Base-by-base conservation (phyloP, 441 rosid species). In the Capsella rubella region DNA sequence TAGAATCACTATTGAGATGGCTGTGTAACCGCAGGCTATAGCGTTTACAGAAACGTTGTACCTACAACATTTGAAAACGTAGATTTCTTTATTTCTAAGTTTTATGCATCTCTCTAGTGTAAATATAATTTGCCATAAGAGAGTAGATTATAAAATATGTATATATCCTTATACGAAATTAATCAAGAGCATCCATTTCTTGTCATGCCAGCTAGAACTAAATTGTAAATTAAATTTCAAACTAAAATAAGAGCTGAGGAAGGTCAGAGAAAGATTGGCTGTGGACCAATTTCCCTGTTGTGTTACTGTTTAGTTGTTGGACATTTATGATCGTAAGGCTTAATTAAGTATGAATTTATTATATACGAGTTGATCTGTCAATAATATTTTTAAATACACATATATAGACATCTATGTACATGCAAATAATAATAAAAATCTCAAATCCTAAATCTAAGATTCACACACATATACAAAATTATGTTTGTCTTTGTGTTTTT, bases 21-120 rank as follows among this genome's bases (percentile, higher is more conserved):
- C 87, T 8, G 88, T 87, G 43, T 92, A 87, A 9, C 84, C 46
- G 66, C 92, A 74, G 29, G 95, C 96, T 71, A 87, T 81, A 0
- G 83, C 86, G 60, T 90, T 90, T 15, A 87, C 53, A 59, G 82
- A 88, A 77, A 89, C 78, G 27, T 77, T 80, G 72, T 69, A 92
- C 82, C 98, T 93, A 49, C 32, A 39, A 40, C 31, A 64, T 78
- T 72, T 49, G 25, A 8, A 69, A 42, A 18, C 21, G 2, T 53
- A 8, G 8, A 0, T 40, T 25, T 25, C 3, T 49, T 64, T 5
- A 56, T 39, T 73, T 67, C 37, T 49, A 3, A 31, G 25, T 18
- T 40, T 29, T 16, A 49, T 21, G 29, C 43, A 46, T 6, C 2
- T 42, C 15, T 42, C 47, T 42, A 42, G 15, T 13, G 7, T 42